phyloP scores from a whole-genome alignment of 2,329 filamentous ascomycete species.

The Diaporthe sp. region DNA sequence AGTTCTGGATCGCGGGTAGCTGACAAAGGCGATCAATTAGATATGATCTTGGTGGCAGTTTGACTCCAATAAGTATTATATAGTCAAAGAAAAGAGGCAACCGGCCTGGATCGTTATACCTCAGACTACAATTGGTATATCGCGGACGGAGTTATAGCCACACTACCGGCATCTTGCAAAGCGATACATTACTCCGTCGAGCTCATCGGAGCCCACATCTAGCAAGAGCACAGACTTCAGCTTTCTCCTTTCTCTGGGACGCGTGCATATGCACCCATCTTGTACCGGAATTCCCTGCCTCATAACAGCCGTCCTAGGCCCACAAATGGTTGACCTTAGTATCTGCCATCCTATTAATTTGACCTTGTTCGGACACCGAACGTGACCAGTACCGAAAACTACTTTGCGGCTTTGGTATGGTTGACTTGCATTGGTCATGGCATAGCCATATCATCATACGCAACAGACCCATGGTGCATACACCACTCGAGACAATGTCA shows the following conservation, averaged over 20 bases:
- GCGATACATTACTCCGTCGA: background rate
- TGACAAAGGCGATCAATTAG: background rate
- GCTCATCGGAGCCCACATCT: background rate
- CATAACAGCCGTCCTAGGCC: background rate
- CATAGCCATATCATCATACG: background rate
- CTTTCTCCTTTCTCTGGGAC: background rate
- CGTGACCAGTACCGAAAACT: background rate
- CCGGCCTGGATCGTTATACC: background rate
- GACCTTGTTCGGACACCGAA: background rate
- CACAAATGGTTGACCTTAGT: background rate
- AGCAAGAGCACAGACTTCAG: background rate
- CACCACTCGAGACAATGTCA: accelerated
- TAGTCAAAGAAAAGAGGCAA: no score
- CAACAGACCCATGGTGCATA: background rate
- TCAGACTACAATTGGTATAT: background rate
- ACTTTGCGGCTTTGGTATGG: background rate
- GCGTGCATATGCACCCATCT: background rate
- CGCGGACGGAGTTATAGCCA: background rate
- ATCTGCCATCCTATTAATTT: background rate
- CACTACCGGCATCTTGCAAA: background rate
- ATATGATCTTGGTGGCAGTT: background rate
- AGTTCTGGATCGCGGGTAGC: background rate
- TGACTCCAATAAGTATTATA: background rate
- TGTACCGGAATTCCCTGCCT: background rate
- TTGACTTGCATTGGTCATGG: background rate